Conservation (phyloP, 768 basidiomycete species). For the Termitomyces sp. region DNA sequence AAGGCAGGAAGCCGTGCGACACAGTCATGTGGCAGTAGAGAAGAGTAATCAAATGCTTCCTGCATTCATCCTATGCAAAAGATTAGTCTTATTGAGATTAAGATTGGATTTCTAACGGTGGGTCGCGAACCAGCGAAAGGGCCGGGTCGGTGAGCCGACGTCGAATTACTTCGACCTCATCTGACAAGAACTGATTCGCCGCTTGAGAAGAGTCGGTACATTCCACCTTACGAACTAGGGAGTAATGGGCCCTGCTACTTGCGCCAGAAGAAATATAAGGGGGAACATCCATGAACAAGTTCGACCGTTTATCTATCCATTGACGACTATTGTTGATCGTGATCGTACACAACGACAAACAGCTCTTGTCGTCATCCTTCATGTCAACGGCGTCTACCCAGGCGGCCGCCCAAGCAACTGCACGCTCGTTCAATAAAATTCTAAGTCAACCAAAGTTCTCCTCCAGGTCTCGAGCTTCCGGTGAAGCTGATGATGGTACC, state of each 20-base stretch:
- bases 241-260: conserved; percentile 69
- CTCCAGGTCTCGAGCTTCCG: conserved; percentile 59
- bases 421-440: conserved; percentile 80
- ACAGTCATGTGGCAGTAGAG: conserved; percentile 63
- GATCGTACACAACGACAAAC: conserved; percentile 7
- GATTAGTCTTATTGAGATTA: conserved; percentile 14
- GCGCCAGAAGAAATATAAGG: conserved; percentile 80
- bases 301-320: not conserved
- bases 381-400: conserved; percentile 7
- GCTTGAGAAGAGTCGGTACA: conserved; percentile 49
- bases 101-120: conserved; percentile 1
- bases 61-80: conserved; percentile 51
- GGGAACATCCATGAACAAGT: conserved; percentile 60
- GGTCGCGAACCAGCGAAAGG: conserved; percentile 50
- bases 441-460: conserved; percentile 64
- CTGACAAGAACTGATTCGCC: conserved; percentile 57
- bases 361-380: not conserved
- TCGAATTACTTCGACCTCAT: conserved; percentile 58
- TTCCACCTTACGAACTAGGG: conserved; percentile 73
- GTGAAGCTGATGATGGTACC: conserved; percentile 71
- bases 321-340: not conserved
- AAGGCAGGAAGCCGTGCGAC: conserved; percentile 36
- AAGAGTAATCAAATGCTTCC: conserved; percentile 64
- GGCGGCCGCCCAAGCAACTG: conserved; percentile 32
- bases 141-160: conserved; percentile 45